These are phyloP conservation scores for Nakaseomyces sp. DNA, from an alignment of 1,139 yeast genomes.

Conservation along the genomic window DNA sequence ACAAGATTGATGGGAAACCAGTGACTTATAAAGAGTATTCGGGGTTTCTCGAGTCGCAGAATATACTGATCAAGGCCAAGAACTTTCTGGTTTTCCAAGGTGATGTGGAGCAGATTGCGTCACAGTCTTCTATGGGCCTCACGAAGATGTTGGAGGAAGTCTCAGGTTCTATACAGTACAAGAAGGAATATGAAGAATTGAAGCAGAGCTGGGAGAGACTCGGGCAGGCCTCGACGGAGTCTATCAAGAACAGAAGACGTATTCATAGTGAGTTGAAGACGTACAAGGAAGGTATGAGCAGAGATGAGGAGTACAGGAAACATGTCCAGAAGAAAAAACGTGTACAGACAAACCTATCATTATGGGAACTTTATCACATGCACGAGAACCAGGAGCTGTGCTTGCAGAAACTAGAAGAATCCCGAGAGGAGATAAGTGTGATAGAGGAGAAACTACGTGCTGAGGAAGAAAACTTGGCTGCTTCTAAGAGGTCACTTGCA, in stretches of 20 bases:
- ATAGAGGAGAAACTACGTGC: constrained; percentile 26
- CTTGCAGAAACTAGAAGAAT: constrained; percentile 26
- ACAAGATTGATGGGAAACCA: constrained; percentile 52
- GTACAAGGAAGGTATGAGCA: constrained; percentile 66
- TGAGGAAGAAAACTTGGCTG: constrained; percentile 27
- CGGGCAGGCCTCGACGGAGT: constrained; percentile 54
- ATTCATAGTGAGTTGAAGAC: constrained; percentile 71
- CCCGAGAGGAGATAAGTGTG: constrained; percentile 31
- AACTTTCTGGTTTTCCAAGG: constrained; percentile 95
- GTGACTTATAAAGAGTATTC: constrained; percentile 63
- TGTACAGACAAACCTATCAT: constrained; percentile 41
- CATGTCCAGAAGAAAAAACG: constrained; percentile 44
- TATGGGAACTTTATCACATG: constrained; percentile 63
- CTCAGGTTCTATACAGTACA: constrained; percentile 68
- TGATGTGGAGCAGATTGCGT: constrained; percentile 88
- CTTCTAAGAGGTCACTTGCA: constrained; percentile 38
- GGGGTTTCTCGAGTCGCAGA: constrained; percentile 61
- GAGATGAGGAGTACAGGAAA: constrained; percentile 59
- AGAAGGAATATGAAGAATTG: constrained; percentile 58
- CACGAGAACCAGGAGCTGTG: constrained; percentile 41
- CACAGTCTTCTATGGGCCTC: constrained; percentile 73
- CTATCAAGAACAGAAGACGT: constrained; percentile 64
- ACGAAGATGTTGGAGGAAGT: constrained; percentile 70
- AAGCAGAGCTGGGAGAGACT: constrained; percentile 61
- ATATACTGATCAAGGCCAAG: constrained; percentile 79